Evolutionary conservation across 768 basidiomycete genomes (phyloP).

Genomic region (Russula sp.): DNA sequence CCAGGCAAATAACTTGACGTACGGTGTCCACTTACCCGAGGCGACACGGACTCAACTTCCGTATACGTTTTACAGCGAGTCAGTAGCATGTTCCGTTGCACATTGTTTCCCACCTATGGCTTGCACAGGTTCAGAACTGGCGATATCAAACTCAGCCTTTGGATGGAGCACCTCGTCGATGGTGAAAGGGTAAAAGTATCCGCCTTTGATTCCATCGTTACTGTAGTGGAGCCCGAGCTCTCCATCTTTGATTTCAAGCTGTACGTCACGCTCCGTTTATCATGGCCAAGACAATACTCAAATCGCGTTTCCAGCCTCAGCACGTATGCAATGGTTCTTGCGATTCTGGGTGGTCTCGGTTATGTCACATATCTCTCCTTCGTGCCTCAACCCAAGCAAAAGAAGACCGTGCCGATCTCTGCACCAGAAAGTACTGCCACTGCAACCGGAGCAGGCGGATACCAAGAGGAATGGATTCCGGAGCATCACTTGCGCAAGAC

Average conservation of each 20-base stretch:
- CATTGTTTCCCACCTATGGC: conserved; percentile 1
- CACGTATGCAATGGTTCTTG: conserved; percentile 64
- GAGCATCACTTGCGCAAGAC: conserved; percentile 74
- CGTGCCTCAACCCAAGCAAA: conserved; percentile 47
- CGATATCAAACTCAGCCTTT: conserved; percentile 53
- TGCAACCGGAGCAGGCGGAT: conserved; percentile 59
- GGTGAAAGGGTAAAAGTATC: conserved; percentile 50
- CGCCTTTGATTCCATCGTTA: conserved; percentile 70
- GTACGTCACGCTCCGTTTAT: conserved; percentile 37
- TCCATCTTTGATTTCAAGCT: conserved; percentile 76
- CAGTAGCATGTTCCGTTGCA: conserved; percentile 28
- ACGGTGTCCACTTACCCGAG: conserved; percentile 44
- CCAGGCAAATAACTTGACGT: conserved; percentile 54
- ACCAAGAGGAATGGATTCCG: conserved; percentile 91
- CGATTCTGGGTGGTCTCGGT: conserved; percentile 50
- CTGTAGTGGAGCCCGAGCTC: conserved; percentile 70
- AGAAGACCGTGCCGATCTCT: conserved; percentile 34
- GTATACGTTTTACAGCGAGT: conserved; percentile 79
- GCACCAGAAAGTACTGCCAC: conserved; percentile 51
- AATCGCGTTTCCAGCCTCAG: conserved; percentile 36
- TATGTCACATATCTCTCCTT: conserved; percentile 64
- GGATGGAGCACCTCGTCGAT: conserved; percentile 63
- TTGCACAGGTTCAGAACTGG: conserved; percentile 8
- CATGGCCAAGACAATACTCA: conserved; percentile 3
- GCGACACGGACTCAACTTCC: conserved; percentile 58